Evolutionary conservation across 352 stramenopile species (phyloP).

Genomic region (Peronospora tabacina): DNA sequence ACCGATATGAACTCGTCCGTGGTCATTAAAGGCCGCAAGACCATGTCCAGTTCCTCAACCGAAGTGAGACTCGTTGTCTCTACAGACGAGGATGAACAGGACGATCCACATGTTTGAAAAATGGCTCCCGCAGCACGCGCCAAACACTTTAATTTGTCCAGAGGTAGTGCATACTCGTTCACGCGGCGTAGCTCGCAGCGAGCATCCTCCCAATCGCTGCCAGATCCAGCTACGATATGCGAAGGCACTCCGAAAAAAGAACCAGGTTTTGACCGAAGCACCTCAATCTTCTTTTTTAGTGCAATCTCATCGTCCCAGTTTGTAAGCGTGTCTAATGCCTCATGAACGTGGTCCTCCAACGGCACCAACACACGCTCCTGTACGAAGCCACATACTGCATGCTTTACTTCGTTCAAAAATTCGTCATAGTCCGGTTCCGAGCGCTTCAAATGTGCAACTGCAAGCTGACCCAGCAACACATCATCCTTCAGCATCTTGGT

Average conservation of each 20-base stretch:
- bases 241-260: conserved; percentile 47
- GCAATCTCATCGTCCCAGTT: conserved; percentile 40
- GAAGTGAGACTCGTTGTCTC: conserved; percentile 25
- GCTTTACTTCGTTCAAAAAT: conserved; percentile 52
- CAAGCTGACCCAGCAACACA: conserved; percentile 32
- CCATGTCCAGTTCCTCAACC: conserved; percentile 31
- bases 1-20: conserved; percentile 66
- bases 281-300: conserved; percentile 48
- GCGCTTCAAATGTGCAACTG: conserved; percentile 23
- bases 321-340: conserved; percentile 43
- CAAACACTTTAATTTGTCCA: conserved; percentile 72
- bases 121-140: conserved; percentile 46
- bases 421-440: conserved; percentile 47
- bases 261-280: conserved; percentile 44
- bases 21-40: conserved; percentile 36
- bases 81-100: conserved; percentile 15
- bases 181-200: conserved; percentile 43
- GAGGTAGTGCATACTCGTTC: conserved; percentile 48
- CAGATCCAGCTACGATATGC: conserved; percentile 33
- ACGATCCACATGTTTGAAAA: conserved; percentile 37
- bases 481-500: conserved; percentile 39
- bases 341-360: conserved; percentile 56
- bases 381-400: conserved; percentile 41
- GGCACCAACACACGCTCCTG: conserved; percentile 46
- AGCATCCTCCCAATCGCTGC: conserved; percentile 50